Conservation (phyloP, 106 monocot genomes). For the Chionographis japonica region DNA sequence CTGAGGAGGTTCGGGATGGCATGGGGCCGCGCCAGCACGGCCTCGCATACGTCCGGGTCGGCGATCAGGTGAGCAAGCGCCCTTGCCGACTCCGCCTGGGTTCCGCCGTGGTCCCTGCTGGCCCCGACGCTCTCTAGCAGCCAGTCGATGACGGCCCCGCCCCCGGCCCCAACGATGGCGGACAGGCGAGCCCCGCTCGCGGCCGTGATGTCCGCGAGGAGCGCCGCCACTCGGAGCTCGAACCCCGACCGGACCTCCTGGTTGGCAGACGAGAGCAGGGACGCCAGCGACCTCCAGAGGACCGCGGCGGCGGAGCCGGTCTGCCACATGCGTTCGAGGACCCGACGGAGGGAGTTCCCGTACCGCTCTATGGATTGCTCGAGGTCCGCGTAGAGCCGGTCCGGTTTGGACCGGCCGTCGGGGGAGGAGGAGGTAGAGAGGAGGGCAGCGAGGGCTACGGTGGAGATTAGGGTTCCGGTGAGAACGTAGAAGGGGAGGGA, state of each 20-base stretch:
- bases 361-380: constrained; percentile 49
- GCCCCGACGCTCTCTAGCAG: constrained; percentile 64
- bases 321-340: constrained; percentile 59
- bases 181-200: constrained; percentile 58
- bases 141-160: constrained; percentile 93
- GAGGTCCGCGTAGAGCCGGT: constrained; percentile 33
- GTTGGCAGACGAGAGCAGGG: constrained; percentile 83
- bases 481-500: constrained; percentile 17
- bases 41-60: constrained; percentile 49
- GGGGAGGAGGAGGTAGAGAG: constrained; percentile 15
- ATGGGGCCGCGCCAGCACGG: constrained; percentile 68
- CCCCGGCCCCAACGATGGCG: constrained; percentile 78
- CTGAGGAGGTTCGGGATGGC: constrained; percentile 71
- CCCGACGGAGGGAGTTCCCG: constrained; percentile 27
- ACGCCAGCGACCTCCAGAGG: constrained; percentile 68
- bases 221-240: constrained; percentile 81
- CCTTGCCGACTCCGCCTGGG: constrained; percentile 89
- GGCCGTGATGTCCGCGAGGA: constrained; percentile 83
- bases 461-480: constrained; percentile 48
- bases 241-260: constrained; percentile 89
- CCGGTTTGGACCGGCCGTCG: constrained; percentile 11
- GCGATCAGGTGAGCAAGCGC: constrained; percentile 79
- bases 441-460: constrained; percentile 24
- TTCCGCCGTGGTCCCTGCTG: constrained; percentile 38
- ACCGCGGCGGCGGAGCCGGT: constrained; percentile 67